Evolutionary conservation across 2,329 filamentous ascomycete species (phyloP), one percentile per base, ranked within the genome.

Genomic region (Zasmidium citrigriseum): DNA sequence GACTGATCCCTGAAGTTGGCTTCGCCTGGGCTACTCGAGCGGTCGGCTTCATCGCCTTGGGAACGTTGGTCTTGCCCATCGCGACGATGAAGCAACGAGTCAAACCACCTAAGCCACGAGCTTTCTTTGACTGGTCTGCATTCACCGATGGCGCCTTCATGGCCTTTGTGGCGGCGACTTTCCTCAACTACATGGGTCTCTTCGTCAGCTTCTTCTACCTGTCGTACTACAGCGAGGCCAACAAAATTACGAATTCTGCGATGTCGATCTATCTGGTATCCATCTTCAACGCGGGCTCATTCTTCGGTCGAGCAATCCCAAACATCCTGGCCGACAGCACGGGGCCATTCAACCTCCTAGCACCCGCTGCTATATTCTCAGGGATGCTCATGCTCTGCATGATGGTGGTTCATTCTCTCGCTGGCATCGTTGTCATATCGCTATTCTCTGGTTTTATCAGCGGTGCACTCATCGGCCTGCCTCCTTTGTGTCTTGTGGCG

Each of bases 231-330:
- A 12, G 10, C 23, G 4, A 7, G 22, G 7, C 16, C 4, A 29
- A 4, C 23, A 21, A 14, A 3, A 73, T 74, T 7, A 83, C 89
- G 63, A 78, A 83, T 1, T 89, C 86, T 65, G 85, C 84, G 1
- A 72, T 90, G 1, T 85, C 84, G 0, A 88, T 86, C 63, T 90
- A 89, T 66, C 76, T 89, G 1, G 74, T 90, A 2, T 80, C 87
- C 4, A 48, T 48, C 46, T 11, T 48, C 10, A 48, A 48, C 46
- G 46, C 21, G 21, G 46, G 21, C 7, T 48, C 46, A 12, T 7
- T 9, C 9, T 4, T 22, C 22, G 46, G 46, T 5, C 46, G 46
- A 16, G 16, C 16, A 12, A 3, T 48, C 22, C 46, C 46, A 11
- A 25, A 23, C 21, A 4, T 21, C 4, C 16, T 48, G 10, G 46